These are phyloP conservation scores for Selaginella moellendorffii DNA, from an alignment of 75 land plant genomes.

Conservation along the genomic window DNA sequence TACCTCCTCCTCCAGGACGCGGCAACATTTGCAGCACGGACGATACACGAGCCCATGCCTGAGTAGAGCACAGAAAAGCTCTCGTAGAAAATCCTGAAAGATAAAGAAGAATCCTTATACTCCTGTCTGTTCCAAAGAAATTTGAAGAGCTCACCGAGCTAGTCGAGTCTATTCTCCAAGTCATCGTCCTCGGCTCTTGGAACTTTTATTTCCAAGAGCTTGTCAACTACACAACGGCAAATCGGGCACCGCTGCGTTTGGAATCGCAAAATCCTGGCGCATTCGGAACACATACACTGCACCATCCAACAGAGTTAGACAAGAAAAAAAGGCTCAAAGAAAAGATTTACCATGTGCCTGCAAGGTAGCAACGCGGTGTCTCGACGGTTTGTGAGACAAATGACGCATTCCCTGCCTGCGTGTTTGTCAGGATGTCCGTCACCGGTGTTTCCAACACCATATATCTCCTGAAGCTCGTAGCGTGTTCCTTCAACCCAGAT, in stretches of 20 bases:
- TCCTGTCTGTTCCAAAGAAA: no score
- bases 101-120: no score
- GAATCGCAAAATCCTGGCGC: background rate
- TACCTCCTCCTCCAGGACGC: no score
- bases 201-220: background rate
- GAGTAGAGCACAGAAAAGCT: no score
- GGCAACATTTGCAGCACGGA: no score
- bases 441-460: background rate
- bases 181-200: background rate
- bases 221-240: background rate
- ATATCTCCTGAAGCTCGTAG: background rate
- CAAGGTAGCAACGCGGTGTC: background rate
- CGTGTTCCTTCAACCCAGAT: background rate
- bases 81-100: no score
- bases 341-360: background rate
- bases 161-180: no score
- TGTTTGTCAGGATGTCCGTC: background rate
- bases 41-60: no score
- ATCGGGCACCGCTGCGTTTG: background rate
- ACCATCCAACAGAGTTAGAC: background rate
- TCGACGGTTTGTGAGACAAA: background rate
- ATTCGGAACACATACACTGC: background rate
- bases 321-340: background rate
- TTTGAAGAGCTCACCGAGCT: no score
- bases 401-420: background rate